Evolutionary conservation across 2,329 filamentous ascomycete species (phyloP).

Genomic region (Diaporthe aspalathi): DNA sequence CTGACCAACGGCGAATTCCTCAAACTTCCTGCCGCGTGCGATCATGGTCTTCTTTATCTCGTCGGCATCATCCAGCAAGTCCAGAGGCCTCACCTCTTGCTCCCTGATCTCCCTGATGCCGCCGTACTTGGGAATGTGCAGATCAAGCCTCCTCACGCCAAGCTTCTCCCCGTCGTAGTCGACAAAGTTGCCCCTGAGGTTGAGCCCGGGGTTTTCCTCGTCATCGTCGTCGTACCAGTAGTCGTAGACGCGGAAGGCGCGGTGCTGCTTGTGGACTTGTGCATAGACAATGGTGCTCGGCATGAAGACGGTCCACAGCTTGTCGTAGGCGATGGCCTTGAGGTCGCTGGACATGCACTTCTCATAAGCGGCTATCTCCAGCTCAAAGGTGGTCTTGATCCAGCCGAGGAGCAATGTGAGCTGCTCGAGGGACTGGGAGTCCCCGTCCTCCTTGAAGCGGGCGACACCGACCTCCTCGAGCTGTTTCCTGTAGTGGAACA

Average conservation of each 20-base stretch:
- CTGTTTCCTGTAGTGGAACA: slow-evolving; percentile 46
- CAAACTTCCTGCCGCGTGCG: slow-evolving; percentile 49
- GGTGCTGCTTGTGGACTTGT: slow-evolving; percentile 43
- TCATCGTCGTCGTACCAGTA: slow-evolving; percentile 46
- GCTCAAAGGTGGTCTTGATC: slow-evolving; percentile 45
- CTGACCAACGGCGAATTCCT: slow-evolving; percentile 47
- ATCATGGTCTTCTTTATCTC: slow-evolving; percentile 43
- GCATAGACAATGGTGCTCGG: slow-evolving; percentile 45
- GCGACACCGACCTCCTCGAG: slow-evolving; percentile 42
- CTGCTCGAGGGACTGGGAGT: slow-evolving; percentile 44
- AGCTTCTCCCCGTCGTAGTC: slow-evolving; percentile 52
- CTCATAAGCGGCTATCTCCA: slow-evolving; percentile 45
- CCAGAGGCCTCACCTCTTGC: slow-evolving; percentile 47
- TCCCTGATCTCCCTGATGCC: slow-evolving; percentile 44
- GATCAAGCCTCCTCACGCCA: slow-evolving; percentile 43
- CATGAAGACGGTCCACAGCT: slow-evolving; percentile 48
- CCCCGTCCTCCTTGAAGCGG: slow-evolving; percentile 40
- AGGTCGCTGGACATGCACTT: slow-evolving; percentile 43
- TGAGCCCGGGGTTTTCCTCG: slow-evolving; percentile 41
- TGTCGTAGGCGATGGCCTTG: slow-evolving; percentile 44
- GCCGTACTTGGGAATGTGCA: slow-evolving; percentile 47
- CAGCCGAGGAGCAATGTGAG: slow-evolving; percentile 43
- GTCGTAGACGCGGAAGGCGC: slow-evolving; percentile 46
- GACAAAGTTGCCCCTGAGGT: slow-evolving; percentile 45
- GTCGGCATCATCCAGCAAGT: slow-evolving; percentile 44